These are phyloP conservation scores for Castanea mollissima DNA, from an alignment of 306 rosid genomes.

Conservation along the genomic window DNA sequence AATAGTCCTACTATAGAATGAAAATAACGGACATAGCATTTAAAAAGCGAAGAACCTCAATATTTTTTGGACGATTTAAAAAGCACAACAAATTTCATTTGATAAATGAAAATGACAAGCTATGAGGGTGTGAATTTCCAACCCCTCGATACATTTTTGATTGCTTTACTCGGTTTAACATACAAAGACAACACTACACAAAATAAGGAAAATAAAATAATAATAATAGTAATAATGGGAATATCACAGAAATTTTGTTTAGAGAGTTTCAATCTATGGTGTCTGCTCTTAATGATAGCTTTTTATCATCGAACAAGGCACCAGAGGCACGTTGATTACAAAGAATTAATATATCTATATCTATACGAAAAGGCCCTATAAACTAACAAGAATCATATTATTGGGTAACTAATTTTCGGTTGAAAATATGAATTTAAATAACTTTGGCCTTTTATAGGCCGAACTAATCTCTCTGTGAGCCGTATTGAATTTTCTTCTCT, in stretches of 20 bases:
- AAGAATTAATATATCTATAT: slow-evolving; percentile 44
- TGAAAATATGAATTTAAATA: slow-evolving; percentile 38
- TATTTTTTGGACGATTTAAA: background rate
- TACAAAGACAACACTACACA: background rate
- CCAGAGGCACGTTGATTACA: slow-evolving; percentile 41
- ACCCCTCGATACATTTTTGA: background rate
- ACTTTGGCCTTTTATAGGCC: slow-evolving; percentile 33
- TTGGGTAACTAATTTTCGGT: slow-evolving; percentile 48
- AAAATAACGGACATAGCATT: background rate
- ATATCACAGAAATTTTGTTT: background rate
- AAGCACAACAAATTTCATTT: background rate
- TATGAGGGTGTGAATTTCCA: background rate
- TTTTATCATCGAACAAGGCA: background rate
- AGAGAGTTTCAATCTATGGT: rapidly evolving
- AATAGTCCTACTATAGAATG: background rate
- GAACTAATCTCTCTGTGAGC: slow-evolving; percentile 47
- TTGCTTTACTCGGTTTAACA: background rate
- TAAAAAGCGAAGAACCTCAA: background rate
- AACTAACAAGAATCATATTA: slow-evolving; percentile 58
- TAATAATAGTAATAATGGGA: slow-evolving; percentile 7
- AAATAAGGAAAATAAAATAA: slow-evolving; percentile 3
- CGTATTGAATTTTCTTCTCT: slow-evolving; percentile 47
- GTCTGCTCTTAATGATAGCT: rapidly evolving
- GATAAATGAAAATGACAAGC: background rate
- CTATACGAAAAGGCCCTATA: slow-evolving; percentile 44